These are phyloP conservation scores for Calonectria multiphialidica DNA, from an alignment of 2,329 filamentous ascomycete genomes.

Conservation along the genomic window DNA sequence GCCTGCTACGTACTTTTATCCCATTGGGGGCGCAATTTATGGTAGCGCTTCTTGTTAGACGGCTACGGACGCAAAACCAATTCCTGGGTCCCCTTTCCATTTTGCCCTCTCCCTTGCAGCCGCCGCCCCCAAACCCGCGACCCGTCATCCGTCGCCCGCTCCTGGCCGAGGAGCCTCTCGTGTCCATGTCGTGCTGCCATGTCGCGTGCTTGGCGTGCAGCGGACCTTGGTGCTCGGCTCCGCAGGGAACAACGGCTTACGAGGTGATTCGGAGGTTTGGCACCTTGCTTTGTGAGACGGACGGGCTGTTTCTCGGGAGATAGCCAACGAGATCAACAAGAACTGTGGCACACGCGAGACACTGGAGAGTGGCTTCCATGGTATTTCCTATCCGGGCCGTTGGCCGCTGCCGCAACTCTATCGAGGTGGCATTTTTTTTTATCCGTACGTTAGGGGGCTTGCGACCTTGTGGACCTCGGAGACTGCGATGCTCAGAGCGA, in stretches of 20 bases:
- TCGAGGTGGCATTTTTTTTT: background rate
- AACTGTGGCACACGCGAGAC: background rate
- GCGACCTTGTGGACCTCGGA: background rate
- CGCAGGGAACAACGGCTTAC: background rate
- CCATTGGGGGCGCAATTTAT: background rate
- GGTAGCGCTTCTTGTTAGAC: background rate
- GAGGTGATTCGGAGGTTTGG: background rate
- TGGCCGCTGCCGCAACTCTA: constrained; percentile 19
- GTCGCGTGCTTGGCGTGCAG: background rate
- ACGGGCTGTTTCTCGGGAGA: background rate
- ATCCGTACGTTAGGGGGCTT: background rate
- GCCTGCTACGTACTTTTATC: background rate
- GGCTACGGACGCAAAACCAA: background rate
- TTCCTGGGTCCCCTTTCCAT: background rate
- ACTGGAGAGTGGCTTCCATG: constrained; percentile 2
- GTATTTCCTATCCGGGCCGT: constrained; percentile 3
- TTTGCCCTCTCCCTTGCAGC: constrained; percentile 2
- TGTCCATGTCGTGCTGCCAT: constrained; percentile 2
- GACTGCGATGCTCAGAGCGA: background rate
- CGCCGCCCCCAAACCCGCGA: background rate
- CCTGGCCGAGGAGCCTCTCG: background rate
- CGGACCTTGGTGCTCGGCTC: constrained; percentile 13
- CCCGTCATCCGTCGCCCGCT: background rate
- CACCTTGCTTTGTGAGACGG: background rate
- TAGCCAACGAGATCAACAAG: background rate